Conservation (phyloP, 31 red algal species). For the Odonthalia washingtoniensis region DNA sequence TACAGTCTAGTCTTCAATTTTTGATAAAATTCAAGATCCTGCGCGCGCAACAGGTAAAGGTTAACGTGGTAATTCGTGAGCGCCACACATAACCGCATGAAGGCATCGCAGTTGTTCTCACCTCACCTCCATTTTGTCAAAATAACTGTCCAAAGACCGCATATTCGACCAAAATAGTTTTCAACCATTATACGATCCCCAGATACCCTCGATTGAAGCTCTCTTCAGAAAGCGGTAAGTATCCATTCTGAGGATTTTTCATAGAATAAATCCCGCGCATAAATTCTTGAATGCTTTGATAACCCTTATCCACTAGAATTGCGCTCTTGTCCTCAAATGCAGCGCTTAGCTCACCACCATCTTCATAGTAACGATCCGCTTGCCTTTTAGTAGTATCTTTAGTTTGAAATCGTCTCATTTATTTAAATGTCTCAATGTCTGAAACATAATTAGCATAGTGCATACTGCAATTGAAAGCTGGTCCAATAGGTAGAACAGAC, state of each 20-base stretch:
- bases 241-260: background rate
- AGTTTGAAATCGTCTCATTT: constrained; percentile 4
- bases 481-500: background rate
- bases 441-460: background rate
- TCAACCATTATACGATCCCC: constrained; percentile 23
- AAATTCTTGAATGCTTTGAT: background rate
- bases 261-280: background rate
- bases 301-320: constrained; percentile 16
- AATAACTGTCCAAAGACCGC: background rate
- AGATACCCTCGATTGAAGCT: background rate
- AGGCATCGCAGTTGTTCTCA: background rate
- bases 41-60: background rate
- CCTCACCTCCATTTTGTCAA: background rate
- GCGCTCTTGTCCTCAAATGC: background rate
- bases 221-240: background rate
- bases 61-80: background rate
- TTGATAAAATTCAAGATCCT: constrained; percentile 1
- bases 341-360: background rate
- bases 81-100: background rate
- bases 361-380: background rate
- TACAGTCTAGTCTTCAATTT: background rate
- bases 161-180: constrained; percentile 10
- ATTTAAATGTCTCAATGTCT: constrained; percentile 9
- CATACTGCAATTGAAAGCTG: background rate
- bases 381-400: background rate